These are phyloP conservation scores for Penicillium turbatum DNA, from an alignment of 495 filamentous ascomycete genomes.

Conservation along the genomic window DNA sequence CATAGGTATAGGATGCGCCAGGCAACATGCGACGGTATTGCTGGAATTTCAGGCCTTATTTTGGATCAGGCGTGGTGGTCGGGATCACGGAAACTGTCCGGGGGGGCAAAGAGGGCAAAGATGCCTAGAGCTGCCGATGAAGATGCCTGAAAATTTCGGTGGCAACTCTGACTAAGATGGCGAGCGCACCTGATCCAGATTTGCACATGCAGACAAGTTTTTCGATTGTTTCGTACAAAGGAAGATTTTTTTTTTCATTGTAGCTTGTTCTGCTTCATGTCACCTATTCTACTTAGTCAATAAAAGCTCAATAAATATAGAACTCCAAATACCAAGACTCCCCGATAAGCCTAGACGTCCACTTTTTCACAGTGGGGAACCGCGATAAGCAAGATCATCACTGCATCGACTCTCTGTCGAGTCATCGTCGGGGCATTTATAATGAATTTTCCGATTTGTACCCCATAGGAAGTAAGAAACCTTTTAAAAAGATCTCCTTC, in stretches of 20 bases:
- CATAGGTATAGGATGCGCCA: background rate
- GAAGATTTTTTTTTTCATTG: no score
- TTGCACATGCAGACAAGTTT: no score
- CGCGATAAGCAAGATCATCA: background rate
- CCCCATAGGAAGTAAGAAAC: background rate
- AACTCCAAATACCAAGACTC: background rate
- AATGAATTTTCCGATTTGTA: background rate
- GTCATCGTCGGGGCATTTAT: background rate
- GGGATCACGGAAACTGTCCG: background rate
- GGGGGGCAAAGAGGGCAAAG: background rate
- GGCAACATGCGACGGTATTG: background rate
- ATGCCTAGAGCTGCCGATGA: no score
- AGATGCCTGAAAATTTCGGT: background rate
- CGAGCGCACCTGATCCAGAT: background rate
- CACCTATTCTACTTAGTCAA: no score
- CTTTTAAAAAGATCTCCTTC: background rate
- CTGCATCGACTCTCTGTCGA: background rate
- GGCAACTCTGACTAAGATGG: slow-evolving; percentile 1
- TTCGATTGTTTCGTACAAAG: no score
- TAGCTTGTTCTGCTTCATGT: no score
- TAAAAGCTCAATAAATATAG: no score
- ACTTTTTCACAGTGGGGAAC: background rate
- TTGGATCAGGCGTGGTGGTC: background rate
- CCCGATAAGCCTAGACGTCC: background rate
- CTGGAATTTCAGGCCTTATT: background rate